Conservation (phyloP, 805 yeast genomes). For the Starmerella sirachaensis region DNA sequence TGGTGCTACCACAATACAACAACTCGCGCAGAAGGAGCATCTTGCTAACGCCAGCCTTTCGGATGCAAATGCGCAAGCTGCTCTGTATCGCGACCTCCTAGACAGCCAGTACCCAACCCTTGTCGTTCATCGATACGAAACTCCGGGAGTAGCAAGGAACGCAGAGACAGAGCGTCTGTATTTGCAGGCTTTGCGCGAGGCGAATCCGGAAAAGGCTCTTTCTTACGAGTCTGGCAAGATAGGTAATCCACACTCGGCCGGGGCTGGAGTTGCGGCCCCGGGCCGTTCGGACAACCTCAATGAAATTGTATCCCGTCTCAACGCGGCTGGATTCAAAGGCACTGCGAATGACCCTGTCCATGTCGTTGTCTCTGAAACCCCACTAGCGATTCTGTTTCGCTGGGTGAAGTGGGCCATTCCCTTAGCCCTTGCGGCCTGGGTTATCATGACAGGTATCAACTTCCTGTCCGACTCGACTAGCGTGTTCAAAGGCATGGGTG, state of each 20-base stretch:
- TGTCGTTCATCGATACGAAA: conserved; percentile 87
- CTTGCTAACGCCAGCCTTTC: conserved; percentile 67
- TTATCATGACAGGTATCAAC: conserved; percentile 64
- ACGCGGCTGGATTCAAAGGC: conserved; percentile 2
- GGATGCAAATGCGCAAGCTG: conserved; percentile 66
- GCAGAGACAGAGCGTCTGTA: conserved; percentile 70
- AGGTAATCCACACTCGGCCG: conserved; percentile 23
- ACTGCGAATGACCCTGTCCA: conserved; percentile 64
- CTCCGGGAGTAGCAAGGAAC: conserved; percentile 80
- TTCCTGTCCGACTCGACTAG: conserved; percentile 74
- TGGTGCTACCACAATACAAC: conserved; percentile 18
- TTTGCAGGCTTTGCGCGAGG: conserved; percentile 63
- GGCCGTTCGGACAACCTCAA: conserved; percentile 3
- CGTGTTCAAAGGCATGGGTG: conserved; percentile 44
- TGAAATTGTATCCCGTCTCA: no score
- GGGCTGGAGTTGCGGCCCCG: conserved; percentile 16
- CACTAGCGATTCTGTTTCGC: conserved; percentile 61
- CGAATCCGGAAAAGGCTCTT: conserved; percentile 35
- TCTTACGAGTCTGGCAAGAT: neutral
- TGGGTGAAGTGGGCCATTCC: conserved; percentile 87
- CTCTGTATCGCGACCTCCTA: conserved; percentile 63
- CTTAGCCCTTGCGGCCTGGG: conserved; percentile 66
- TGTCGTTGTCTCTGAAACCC: conserved; percentile 82
- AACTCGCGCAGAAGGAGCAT: conserved; percentile 62
- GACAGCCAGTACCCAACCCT: conserved; percentile 86